Evolutionary conservation across 345 rosid genomes (phyloP), one percentile per base, ranked within the genome.

Genomic region (Eucalyptus tenuipes): DNA sequence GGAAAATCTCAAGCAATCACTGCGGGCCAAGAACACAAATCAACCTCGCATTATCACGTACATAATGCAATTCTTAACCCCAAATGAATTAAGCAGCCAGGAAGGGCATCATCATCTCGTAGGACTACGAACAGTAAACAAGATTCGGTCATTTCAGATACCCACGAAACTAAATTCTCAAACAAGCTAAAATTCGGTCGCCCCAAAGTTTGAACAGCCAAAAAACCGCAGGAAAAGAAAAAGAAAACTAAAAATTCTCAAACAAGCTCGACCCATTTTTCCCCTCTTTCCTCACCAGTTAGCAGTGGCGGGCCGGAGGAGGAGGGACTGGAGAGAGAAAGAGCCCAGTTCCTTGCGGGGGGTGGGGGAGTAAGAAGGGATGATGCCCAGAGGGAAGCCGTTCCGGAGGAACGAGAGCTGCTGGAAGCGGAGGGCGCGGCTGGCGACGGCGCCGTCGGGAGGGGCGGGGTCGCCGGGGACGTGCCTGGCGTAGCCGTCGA

Each of bases 401-500:
- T 92, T 90, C 15, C 93, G 89, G 42, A 96, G 88, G 15, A 96
- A n/a, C 64, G 99, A 94, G 88, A 97, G 96, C 89, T 97, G 99
- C 86, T 97, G 99, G 92, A 96, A 92, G 87, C 99, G 92, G 90
- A 95, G 97, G 86, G 92, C 94, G 42, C 94, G 93, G 92, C 97
- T 93, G 87, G 97, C 95, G 87, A 95, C 91, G 79, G 95, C 88
- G 42, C 91, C 97, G 93, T 95, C 99, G 16, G 94, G 82, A 3
- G 97, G 99, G 64, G 94, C 93, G 3, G 98, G 95, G 64, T 94
- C 93, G 5, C 99, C 97, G 44, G 99, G 99, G 82, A 96, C 93
- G 24, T 95, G 94, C 79, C 94, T 89, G 86, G 95, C 98, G 16
- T 94, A 91, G 57, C 95, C 96, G 57, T 96, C 97, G 16, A 97